Base-by-base conservation (phyloP, 1,284 basidiomycete genomes). In the Ustilago shanxiensis region DNA sequence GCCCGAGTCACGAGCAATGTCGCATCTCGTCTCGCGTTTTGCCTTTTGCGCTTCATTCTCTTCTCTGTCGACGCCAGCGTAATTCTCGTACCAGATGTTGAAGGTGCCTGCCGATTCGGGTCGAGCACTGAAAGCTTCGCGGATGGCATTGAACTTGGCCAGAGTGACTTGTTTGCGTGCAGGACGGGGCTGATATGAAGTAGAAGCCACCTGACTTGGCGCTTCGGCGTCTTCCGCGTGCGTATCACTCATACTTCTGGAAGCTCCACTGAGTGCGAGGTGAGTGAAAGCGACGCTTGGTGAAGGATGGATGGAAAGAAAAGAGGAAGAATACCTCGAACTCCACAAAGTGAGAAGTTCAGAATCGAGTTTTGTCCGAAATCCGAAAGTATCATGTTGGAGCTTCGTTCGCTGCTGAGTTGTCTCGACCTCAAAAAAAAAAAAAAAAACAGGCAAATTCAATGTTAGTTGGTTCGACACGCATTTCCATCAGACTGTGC, bases 21-120 rank as follows among this genome's bases (percentile, higher is more conserved):
- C 91, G 87, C 95, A 98, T 64, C 95, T 91, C 13, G 93, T 94
- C 86, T 95, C 92, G 1, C 93, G 92, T 87, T 97, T 95, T 55
- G 91, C 91, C 90, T 97, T 97, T 86, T 94, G 73, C 7, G 70
- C 67, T 29, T 68, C 63, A 16, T 72, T 72, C 37, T 80, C 77
- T 28, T 72, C 95, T 93, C 39, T 49, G 29, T 77, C 77, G 29
- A 66, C 79, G 33, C 86, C 79, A n/a, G 95, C 95, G 94, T 95
- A 98, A 88, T 98, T 98, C 87, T 98, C 97, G 87, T 98, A 98
- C 96, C 96, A 98, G 67, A 97, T 93, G 87, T 98, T 95, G 62
- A 77, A 86, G 67, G 61, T 80, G 59, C 79, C 77, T 44, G 82
- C 83, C 14, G 77, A 72, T 24, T 79, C 76, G 50, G 64, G 69